Evolutionary conservation across 345 rosid genomes (phyloP).

Genomic region (Brassica incana): DNA sequence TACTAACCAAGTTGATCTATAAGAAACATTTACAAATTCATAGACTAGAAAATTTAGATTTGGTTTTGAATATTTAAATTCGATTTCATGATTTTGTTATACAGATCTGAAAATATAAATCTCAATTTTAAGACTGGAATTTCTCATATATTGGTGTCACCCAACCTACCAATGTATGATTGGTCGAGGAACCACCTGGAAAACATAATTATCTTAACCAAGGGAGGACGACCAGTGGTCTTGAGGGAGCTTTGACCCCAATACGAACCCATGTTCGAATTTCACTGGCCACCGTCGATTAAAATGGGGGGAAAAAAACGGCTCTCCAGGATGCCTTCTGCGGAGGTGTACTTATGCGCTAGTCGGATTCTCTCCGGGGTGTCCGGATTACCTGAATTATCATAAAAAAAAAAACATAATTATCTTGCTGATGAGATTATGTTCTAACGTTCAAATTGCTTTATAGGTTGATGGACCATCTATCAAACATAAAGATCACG

Average conservation of each 20-base stretch:
- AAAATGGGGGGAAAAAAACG: no score
- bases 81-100: background rate
- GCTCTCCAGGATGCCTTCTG: no score
- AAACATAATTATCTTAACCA: background rate
- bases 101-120: background rate
- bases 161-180: no score
- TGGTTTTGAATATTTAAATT: background rate
- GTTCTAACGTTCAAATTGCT: background rate
- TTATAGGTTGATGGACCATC: conserved; percentile 26
- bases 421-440: background rate
- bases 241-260: no score
- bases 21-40: background rate
- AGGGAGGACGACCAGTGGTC: no score
- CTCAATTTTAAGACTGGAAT: background rate
- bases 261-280: no score
- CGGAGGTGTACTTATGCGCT: no score
- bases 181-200: conserved; percentile 1
- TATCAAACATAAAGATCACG: conserved; percentile 10
- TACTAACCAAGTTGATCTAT: background rate
- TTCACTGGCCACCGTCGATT: no score
- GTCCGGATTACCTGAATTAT: no score
- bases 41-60: background rate
- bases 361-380: no score
- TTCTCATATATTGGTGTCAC: background rate
- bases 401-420: background rate